Conservation (phyloP, 169 alveolate genomes). For the Cryptosporidium felis region DNA sequence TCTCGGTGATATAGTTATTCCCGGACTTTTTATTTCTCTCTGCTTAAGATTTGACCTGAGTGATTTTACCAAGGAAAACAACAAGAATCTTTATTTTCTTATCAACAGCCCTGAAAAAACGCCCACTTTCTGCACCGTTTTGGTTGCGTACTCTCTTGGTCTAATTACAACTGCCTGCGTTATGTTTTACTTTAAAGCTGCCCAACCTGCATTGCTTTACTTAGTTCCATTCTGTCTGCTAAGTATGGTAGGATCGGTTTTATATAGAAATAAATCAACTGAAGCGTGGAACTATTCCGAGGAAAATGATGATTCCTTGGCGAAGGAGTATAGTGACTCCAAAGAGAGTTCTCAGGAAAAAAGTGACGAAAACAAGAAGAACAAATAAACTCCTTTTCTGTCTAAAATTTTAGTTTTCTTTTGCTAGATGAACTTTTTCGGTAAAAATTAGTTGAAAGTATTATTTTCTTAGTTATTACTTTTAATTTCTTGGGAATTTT, state of each 20-base stretch:
- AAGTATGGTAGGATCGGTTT: conserved; percentile 74
- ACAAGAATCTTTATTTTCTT: conserved; percentile 49
- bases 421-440: too few relatives aligned
- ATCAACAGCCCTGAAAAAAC: conserved; percentile 40
- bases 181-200: conserved; percentile 83
- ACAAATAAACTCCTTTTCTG: too few relatives aligned
- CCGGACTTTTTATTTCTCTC: conserved; percentile 91
- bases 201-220: conserved; percentile 95
- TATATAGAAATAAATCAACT: conserved; percentile 71
- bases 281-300: conserved; percentile 68
- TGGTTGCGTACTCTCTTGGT: conserved; percentile 87
- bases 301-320: background rate
- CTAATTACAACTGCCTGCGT: conserved; percentile 86
- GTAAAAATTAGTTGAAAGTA: too few relatives aligned
- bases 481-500: too few relatives aligned
- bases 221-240: conserved; percentile 89
- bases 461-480: too few relatives aligned
- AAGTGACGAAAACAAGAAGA: background rate
- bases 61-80: conserved; percentile 71
- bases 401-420: too few relatives aligned
- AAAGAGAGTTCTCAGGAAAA: conserved; percentile 15
- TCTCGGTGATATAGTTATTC: conserved; percentile 93
- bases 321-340: conserved; percentile 8
- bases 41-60: conserved; percentile 87
- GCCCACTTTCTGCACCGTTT: conserved; percentile 77